Conservation (phyloP, 352 stramenopile genomes). For the Phytophthora hibernalis region DNA sequence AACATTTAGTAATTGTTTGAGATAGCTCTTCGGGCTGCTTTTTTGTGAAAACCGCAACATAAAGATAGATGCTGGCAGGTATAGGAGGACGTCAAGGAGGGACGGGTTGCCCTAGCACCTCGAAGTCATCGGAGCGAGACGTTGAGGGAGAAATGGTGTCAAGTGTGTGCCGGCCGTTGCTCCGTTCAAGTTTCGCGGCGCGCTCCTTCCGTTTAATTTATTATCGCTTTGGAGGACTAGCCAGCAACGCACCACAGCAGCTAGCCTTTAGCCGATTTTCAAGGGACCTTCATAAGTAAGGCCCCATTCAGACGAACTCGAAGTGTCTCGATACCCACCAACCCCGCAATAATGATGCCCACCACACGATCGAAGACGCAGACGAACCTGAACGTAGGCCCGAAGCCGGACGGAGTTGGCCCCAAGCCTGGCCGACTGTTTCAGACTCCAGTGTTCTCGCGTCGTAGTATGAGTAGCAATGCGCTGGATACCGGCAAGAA, state of each 20-base stretch:
- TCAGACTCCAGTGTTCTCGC: slow-evolving; percentile 73
- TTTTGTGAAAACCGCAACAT: no score
- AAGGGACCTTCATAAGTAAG: slow-evolving; percentile 1
- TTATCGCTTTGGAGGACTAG: slow-evolving; percentile 33
- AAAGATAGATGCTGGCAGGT: slow-evolving; percentile 9
- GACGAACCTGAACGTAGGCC: slow-evolving; percentile 16
- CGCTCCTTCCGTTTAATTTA: slow-evolving; percentile 20
- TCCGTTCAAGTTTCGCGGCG: neutral
- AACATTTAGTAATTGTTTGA: no score
- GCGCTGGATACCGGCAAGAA: slow-evolving; percentile 40
- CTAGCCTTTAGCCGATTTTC: slow-evolving; percentile 3
- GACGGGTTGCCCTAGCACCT: slow-evolving; percentile 12
- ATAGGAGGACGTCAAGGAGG: no score
- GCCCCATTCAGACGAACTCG: slow-evolving; percentile 5
- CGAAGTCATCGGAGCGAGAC: slow-evolving; percentile 16
- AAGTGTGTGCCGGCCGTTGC: slow-evolving; percentile 9
- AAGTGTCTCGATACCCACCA: slow-evolving; percentile 13
- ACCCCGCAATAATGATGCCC: slow-evolving; percentile 25
- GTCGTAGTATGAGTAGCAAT: slow-evolving; percentile 61
- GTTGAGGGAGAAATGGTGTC: slow-evolving; percentile 17
- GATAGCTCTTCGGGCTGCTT: no score
- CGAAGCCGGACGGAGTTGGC: slow-evolving; percentile 32
- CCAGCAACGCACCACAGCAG: slow-evolving; percentile 9
- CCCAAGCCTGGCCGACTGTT: slow-evolving; percentile 51
- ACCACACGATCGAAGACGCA: slow-evolving; percentile 46